Conservation (phyloP, 2,329 filamentous ascomycete genomes). For the Scytalidium lignicola region DNA sequence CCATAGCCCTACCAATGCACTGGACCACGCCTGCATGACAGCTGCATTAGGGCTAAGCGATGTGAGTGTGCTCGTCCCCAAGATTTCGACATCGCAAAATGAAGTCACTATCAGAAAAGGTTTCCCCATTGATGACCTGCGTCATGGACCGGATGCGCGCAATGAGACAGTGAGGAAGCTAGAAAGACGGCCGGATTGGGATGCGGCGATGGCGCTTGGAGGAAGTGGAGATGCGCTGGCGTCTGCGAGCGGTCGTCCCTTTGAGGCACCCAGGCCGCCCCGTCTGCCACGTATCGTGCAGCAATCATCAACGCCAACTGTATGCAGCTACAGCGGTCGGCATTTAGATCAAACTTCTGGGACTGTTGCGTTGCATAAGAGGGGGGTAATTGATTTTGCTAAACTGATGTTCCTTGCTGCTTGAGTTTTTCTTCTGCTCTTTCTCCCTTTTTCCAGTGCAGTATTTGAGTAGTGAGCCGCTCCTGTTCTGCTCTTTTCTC, state of each 20-base stretch:
- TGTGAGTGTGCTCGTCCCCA: conserved; percentile 15
- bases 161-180: no score
- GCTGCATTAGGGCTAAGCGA: conserved; percentile 13
- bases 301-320: conserved; percentile 1
- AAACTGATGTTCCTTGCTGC: not conserved
- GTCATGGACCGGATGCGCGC: no score
- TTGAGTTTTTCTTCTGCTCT: not conserved
- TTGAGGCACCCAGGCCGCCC: conserved; percentile 12
- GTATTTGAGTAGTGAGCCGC: not conserved
- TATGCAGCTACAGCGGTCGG: conserved; percentile 5
- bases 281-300: conserved; percentile 6
- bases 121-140: no score
- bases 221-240: not conserved
- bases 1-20: conserved; percentile 17
- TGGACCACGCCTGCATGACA: conserved; percentile 15
- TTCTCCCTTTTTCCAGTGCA: not conserved
- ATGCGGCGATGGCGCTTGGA: not conserved
- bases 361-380: conserved; percentile 3
- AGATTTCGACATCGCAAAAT: conserved; percentile 12
- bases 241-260: no score
- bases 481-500: not conserved
- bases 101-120: no score
- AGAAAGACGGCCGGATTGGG: no score
- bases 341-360: conserved; percentile 4
- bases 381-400: not conserved